Conservation (phyloP, 1,284 basidiomycete genomes). For the Cryptococcus deneoformans region DNA sequence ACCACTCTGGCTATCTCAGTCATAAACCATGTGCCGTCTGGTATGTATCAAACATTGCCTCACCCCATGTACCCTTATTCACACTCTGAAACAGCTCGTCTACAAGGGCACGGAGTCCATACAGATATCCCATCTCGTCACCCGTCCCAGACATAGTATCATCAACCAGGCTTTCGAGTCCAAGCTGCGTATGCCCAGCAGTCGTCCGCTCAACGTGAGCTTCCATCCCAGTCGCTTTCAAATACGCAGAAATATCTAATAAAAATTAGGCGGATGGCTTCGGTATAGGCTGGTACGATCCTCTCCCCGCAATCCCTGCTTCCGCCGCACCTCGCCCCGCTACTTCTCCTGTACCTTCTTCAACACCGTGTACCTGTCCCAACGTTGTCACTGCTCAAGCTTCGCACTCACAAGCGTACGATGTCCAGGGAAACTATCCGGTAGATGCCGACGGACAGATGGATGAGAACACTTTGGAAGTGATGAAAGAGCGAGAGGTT, state of each 20-base stretch:
- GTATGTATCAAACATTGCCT: conserved; percentile 13
- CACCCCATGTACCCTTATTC: background rate
- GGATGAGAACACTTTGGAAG: conserved; percentile 19
- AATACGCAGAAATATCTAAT: too few species aligned
- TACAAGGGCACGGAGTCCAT: conserved; percentile 89
- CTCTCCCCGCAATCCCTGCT: conserved; percentile 16
- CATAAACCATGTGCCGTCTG: conserved; percentile 25
- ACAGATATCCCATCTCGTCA: conserved; percentile 83
- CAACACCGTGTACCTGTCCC: conserved; percentile 3
- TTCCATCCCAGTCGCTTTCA: background rate
- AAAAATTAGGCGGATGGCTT: conserved; percentile 75
- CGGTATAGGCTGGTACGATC: conserved; percentile 74
- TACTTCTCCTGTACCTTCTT: conserved; percentile 52
- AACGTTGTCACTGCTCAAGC: conserved; percentile 1
- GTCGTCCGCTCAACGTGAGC: conserved; percentile 71
- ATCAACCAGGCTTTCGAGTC: conserved; percentile 95
- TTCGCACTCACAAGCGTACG: conserved; percentile 14
- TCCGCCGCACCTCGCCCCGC: conserved; percentile 11
- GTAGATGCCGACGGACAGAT: conserved; percentile 1
- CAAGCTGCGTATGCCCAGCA: conserved; percentile 71
- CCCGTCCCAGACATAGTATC: conserved; percentile 89
- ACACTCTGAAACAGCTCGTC: conserved; percentile 48
- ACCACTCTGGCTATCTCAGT: too few species aligned
- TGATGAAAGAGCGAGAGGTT: conserved; percentile 25
- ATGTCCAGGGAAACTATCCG: background rate